Percentiles rank a stretch among this genome's conserved stretches.
These are phyloP conservation scores for Echinochloa phyllopogon DNA, from an alignment of 176 grass and related monocot species.

Conservation along the genomic window DNA sequence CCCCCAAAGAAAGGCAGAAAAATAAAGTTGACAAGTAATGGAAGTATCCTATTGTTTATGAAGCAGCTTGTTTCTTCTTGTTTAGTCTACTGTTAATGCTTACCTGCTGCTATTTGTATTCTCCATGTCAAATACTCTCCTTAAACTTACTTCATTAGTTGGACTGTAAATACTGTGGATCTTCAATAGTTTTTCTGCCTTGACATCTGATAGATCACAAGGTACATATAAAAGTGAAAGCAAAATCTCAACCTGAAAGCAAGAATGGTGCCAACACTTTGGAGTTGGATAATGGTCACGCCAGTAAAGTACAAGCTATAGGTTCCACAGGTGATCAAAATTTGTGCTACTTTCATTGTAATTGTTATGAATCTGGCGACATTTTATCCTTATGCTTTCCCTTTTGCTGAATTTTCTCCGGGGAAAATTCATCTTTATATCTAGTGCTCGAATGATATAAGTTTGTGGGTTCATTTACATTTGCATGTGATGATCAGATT, in stretches of 20 bases:
- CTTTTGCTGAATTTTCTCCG: conserved; percentile 30
- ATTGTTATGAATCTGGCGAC: background rate
- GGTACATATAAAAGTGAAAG: conserved; percentile 55
- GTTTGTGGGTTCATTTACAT: conserved; percentile 5
- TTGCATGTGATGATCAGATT: background rate
- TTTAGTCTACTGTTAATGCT: conserved; percentile 23
- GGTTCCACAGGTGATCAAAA: conserved; percentile 40
- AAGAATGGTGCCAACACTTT: conserved; percentile 48
- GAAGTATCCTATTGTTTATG: conserved; percentile 61
- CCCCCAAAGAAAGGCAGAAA: conserved; percentile 72
- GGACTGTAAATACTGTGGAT: background rate
- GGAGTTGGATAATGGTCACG: conserved; percentile 40
- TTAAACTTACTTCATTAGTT: background rate
- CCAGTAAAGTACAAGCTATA: conserved; percentile 34
- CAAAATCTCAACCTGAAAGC: conserved; percentile 43
- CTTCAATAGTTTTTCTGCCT: conserved; percentile 32
- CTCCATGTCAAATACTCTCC: background rate
- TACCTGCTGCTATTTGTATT: conserved; percentile 2
- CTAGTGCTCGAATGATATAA: conserved; percentile 9
- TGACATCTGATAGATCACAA: conserved; percentile 62
- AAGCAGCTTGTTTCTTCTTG: conserved; percentile 30
- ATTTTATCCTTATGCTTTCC: conserved; percentile 17
- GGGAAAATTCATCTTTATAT: background rate
- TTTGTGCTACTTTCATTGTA: conserved; percentile 42
- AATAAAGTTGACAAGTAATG: conserved; percentile 60